These are phyloP conservation scores for Aureobasidium sp. DNA, from an alignment of 2,329 filamentous ascomycete species.

Conservation along the genomic window DNA sequence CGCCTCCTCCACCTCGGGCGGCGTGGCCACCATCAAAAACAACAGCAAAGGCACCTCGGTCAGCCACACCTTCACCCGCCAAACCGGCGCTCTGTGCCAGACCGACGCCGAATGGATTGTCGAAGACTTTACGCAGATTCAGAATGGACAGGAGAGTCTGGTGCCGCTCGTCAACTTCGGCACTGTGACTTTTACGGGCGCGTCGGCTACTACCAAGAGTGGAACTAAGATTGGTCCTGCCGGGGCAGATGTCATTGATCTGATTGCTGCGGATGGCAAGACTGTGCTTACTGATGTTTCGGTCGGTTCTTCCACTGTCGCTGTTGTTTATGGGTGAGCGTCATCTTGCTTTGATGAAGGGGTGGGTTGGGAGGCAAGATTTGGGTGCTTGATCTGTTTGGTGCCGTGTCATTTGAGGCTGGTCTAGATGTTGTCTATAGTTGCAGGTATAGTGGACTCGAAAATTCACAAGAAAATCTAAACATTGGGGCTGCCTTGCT, in stretches of 20 bases:
- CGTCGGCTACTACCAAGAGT: conserved; percentile 29
- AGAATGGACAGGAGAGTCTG: conserved; percentile 27
- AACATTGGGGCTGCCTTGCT: too few species aligned
- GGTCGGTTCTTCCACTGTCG: conserved; percentile 9
- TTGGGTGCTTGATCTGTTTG: too few species aligned
- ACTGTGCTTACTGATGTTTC: conserved; percentile 9
- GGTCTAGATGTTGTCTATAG: too few species aligned
- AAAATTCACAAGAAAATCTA: too few species aligned
- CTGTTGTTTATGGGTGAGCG: neutral
- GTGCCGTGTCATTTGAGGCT: too few species aligned
- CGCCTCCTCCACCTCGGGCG: conserved; percentile 37
- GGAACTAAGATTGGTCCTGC: conserved; percentile 19
- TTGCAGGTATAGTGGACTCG: too few species aligned
- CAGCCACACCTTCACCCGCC: conserved; percentile 44
- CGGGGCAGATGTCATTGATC: conserved; percentile 2
- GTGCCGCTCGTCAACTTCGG: conserved; percentile 45
- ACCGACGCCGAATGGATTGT: conserved; percentile 55
- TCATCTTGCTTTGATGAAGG: too few species aligned
- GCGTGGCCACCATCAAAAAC: conserved; percentile 45
- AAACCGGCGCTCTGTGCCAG: conserved; percentile 43
- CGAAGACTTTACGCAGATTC: conserved; percentile 17
- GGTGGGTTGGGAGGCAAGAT: too few species aligned
- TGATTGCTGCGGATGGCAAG: neutral
- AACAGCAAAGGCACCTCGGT: conserved; percentile 46
- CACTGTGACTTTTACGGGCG: conserved; percentile 38